Evolutionary conservation across 257 asterid genomes (phyloP), one percentile per base, ranked within the genome.

Genomic region (Coffea canephora): DNA sequence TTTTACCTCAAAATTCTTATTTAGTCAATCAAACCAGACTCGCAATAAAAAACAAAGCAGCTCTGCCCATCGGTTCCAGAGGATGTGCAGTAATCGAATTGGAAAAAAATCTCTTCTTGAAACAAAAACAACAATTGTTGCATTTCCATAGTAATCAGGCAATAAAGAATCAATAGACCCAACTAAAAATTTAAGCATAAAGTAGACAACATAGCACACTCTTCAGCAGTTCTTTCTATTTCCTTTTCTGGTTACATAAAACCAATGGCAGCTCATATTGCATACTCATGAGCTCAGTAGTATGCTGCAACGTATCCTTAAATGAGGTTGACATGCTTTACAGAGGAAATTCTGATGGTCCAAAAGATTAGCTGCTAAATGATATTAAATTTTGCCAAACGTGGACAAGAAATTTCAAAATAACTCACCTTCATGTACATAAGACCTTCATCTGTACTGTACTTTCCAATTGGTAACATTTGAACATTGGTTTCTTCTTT

Each of bases 341-440:
- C n/a, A 34, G 16, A 61, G 10, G 31, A 36, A 69, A 48, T 3
- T 0, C 27, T 13, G 6, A 7, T 50, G 16, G 1, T 69, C 13
- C 14, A 46, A 3, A 23, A 9, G 46, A 62, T 8, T 18, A 76
- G 23, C 23, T n/a, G 21, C 19, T 4, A 15, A 16, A 46, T 18
- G 34, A 46, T 34, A 27, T 69, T 50, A 19, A 7, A 75, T 4
- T 50, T 27, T 72, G 14, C 8, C 23, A 71, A 41, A 41, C 3
- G 15, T 70, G 50, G 64, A 4, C 54, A 27, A 0, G 5, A 31
- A 48, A 46, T 27, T 52, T 11, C 46, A 19, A 45, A 13, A 43
- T 61, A 15, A 76, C 70, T 82, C 72, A 92, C 99, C 97, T 95
- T 90, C 97, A 90, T 88, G 89, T 93, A 93, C 90, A 92, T 87